Evolutionary conservation across 2,329 filamentous ascomycete species (phyloP), one percentile per base, ranked within the genome.

Genomic region (Exophiala mesophila): DNA sequence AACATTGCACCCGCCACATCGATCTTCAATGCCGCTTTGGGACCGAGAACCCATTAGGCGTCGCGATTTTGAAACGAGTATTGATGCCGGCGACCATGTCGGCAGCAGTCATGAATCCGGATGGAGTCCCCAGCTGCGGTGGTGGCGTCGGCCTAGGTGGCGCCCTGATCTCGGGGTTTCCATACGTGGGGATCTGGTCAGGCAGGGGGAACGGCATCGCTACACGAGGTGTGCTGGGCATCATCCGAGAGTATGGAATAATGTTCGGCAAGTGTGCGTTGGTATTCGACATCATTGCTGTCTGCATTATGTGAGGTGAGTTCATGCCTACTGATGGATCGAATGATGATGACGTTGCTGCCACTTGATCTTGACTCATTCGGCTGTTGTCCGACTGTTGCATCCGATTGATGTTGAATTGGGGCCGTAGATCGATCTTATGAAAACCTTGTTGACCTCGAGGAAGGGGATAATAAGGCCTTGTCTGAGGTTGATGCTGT

Each of bases 71-170:
- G 36, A 48, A 51, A 23, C 31, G 47, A 8, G 39, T 41, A 16
- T 48, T 51, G 32, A 45, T 44, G 7, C 41, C 48, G 17, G 45
- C 48, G 7, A 48, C 45, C 31, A 41, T 41, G 30, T 51, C 48
- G 13, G 36, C 39, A 5, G 41, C 36, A 13, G 41, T 45, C 28
- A 46, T 39, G 18, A 45, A 31, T 9, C 32, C 42, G 12, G 44
- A 12, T 5, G 36, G 31, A 2, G 29, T 3, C 8, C 8, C 37
- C 12, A n/a, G n/a, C n/a, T 24, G 38, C 29, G 12, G 28, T 19
- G 4, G 28, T 29, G 18, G 21, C 23, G 5, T 31, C 38, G 26
- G n/a, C n/a, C n/a, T n/a, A n/a, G n/a, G n/a, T n/a, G n/a, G n/a
- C n/a, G n/a, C n/a, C n/a, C n/a, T n/a, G n/a, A n/a, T n/a, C n/a